Evolutionary conservation across 495 filamentous ascomycete species (phyloP), one percentile per base, ranked within the genome.

Genomic region (Aspergillus panamensis): DNA sequence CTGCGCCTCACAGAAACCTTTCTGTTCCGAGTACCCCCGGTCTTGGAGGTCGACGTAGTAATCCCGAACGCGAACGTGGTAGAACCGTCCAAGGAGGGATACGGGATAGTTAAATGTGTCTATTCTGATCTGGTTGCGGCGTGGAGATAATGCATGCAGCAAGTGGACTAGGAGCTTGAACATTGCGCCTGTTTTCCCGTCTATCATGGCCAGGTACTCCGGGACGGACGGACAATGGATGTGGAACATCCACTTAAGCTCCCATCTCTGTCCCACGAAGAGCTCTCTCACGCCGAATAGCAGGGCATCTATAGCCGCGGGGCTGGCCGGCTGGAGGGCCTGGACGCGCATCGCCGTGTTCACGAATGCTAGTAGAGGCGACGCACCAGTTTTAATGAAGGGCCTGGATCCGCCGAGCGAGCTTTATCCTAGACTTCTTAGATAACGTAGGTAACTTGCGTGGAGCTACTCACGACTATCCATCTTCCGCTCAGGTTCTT

Each of bases 1-100:
- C 74, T n/a, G n/a, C n/a, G n/a, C n/a, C 53, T 76, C 72, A 58
- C 76, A 78, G 55, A 82, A 76, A 5, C 82, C 82, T 45, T 76
- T 73, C 17, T 70, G 55, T 21, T 65, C 25, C 3, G 61, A 44
- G 52, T 75, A 72, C 16, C 63, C 45, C 10, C 7, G 33, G 7
- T 55, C 63, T 7, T 52, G 47, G 0, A 76, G 66, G 32, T 77
- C 76, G 48, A 62, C 43, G 44, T 76, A 75, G 40, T 76, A 72
- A 59, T 77, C 73, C 0, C 73, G 66, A 19, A 73, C 66, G 20
- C 76, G 73, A 54, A 70, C 2, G 5, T n/a, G n/a, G n/a, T n/a
- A 75, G 40, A 59, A 69, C 0, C 62, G 61, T 1, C 73, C 73
- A 0, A 77, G 33, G 0, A 64, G 53, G 37, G 6, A 4, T 6